phyloP scores from a whole-genome alignment of 495 filamentous ascomycete species.

The Monascus purpureus region DNA sequence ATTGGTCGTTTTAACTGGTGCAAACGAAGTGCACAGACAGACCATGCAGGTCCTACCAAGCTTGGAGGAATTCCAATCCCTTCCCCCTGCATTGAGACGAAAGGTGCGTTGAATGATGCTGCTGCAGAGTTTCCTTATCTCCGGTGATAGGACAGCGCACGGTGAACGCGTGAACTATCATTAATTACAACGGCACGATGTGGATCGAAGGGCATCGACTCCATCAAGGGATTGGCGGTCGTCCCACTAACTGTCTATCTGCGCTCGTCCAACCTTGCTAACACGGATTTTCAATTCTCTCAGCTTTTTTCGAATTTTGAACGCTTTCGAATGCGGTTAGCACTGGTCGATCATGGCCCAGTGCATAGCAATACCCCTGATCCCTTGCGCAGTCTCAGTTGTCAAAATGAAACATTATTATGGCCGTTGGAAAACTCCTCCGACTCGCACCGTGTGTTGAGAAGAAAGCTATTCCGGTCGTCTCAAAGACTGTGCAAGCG shows the following conservation, averaged over 20 bases:
- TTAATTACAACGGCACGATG: too few species aligned
- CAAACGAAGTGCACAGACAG: too few species aligned
- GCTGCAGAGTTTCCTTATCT: too few species aligned
- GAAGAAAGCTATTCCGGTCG: background rate
- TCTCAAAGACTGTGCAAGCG: slow-evolving; percentile 19
- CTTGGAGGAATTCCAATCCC: slow-evolving; percentile 18
- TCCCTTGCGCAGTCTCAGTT: too few species aligned
- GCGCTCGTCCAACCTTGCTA: slow-evolving; percentile 2
- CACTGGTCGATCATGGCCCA: slow-evolving; percentile 12
- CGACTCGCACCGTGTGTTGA: background rate
- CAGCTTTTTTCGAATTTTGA: slow-evolving; percentile 31
- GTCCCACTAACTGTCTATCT: too few species aligned
- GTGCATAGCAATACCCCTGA: too few species aligned
- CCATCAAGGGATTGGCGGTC: too few species aligned
- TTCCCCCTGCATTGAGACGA: slow-evolving; percentile 21
- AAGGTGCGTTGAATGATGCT: slow-evolving; percentile 12
- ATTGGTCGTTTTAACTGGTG: too few species aligned
- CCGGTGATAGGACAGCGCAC: too few species aligned
- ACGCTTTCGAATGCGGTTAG: slow-evolving; percentile 20
- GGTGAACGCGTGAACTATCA: too few species aligned
- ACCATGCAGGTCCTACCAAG: slow-evolving; percentile 6
- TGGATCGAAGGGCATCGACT: too few species aligned
- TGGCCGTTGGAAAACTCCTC: background rate
- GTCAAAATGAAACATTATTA: too few species aligned
- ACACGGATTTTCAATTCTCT: slow-evolving; percentile 8